Evolutionary conservation across 495 filamentous ascomycete species (phyloP), one percentile per base, ranked within the genome.

Genomic region (Penicillium mononematosum): DNA sequence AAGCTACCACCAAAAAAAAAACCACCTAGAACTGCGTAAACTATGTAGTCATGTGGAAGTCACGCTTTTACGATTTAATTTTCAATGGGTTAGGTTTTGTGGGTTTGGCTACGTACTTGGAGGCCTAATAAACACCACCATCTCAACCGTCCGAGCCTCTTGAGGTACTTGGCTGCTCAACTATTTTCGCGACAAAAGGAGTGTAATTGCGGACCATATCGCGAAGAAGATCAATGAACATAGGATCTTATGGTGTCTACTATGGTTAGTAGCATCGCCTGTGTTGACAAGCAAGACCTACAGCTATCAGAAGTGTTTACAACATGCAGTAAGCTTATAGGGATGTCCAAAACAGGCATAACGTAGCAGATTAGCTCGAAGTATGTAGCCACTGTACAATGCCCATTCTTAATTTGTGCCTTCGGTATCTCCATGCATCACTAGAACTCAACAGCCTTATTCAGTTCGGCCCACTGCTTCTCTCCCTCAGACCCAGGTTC

Each of bases 391-490:
- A 16, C 7, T 20, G 1, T 20, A 11, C 8, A 11, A 20, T 43
- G 4, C 19, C 8, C 22, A 20, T 5, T 10, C 4, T 12, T 10
- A 2, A 43, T 19, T 5, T 3, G 10, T 4, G 9, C 4, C 9
- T 9, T 43, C 19, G 9, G 4, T 43, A 20, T 20, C 10, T 4
- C 6, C 41, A 43, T 10, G 17, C 11, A 11, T 5, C 16, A 34
- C 10, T 32, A 20, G 8, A 50, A 8, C 38, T 51, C 45, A 22
- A 50, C 20, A 32, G 54, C 45, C 42, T 24, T 54, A n/a, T 47
- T 54, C 54, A 53, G 17, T 47, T 45, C 24, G 31, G 34, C 41
- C 36, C 49, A 36, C 42, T 57, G 47, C 58, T 59, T 51, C 53
- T 64, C 61, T 8, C 22, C 48, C 22, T 56, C 58, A 11, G 53